These are phyloP conservation scores for Candida succiphila DNA, from an alignment of 805 yeast genomes.

Conservation along the genomic window DNA sequence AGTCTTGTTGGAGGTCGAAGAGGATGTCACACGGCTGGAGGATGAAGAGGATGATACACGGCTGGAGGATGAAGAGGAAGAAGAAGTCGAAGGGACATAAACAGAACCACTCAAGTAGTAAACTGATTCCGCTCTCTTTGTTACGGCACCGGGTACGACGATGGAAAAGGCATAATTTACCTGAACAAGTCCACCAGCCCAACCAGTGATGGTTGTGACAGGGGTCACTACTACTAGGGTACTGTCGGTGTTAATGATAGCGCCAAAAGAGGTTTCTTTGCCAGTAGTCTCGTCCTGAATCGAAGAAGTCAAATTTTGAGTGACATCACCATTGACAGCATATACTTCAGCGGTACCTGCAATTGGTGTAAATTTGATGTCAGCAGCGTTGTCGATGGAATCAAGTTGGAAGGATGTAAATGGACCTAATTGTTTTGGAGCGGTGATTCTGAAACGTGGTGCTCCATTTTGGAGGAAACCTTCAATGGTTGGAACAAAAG, in stretches of 20 bases:
- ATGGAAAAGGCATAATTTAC: no score
- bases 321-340: no score
- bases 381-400: conserved; percentile 7
- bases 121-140: conserved; percentile 10
- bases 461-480: conserved; percentile 8
- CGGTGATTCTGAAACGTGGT: conserved; percentile 10
- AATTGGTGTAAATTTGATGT: conserved; percentile 13
- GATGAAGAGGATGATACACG: not conserved
- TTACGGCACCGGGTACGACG: conserved; percentile 1
- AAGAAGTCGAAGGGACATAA: conserved; percentile 1
- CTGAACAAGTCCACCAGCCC: conserved; percentile 11
- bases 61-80: not conserved
- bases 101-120: conserved; percentile 11
- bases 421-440: conserved; percentile 13
- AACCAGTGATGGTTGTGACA: conserved; percentile 9
- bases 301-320: conserved; percentile 3
- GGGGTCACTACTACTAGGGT: no score
- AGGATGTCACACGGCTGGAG: not conserved
- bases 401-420: conserved; percentile 9
- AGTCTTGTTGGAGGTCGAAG: not conserved
- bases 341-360: conserved; percentile 7
- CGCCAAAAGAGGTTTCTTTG: conserved; percentile 5
- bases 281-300: conserved; percentile 6
- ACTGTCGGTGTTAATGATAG: conserved; percentile 13
- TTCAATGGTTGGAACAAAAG: conserved; percentile 8